Evolutionary conservation across 805 yeast species (phyloP), one percentile per base, ranked within the genome.

Genomic region (Pichia thaimueangensis): DNA sequence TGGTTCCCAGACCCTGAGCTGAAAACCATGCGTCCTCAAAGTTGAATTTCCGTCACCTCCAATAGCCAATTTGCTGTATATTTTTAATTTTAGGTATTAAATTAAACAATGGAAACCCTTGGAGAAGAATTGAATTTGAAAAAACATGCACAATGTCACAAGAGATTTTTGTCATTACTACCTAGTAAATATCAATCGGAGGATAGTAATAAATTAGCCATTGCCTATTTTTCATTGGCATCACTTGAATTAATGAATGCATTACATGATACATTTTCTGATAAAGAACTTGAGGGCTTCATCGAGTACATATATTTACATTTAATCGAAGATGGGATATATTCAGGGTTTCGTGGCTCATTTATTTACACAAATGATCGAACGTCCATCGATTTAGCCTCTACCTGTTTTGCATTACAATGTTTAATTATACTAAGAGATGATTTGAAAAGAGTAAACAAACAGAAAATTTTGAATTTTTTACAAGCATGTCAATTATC

Each of bases 391-490:
- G 82, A 78, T 49, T 59, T 86, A 6, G 75, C 91, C 0, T 77
- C 88, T 6, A 88, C 96, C 0, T 78, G 80, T 50, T 84, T 88
- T 63, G 89, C 86, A 2, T 59, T 88, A 27, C 71, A 76, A 28
- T 65, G 72, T 10, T 64, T 84, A 30, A 56, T 77, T 1, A 63
- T 75, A n/a, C 62, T 84, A 12, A 65, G 67, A 25, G 74, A 70
- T 38, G 69, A 68, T 39, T 63, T 67, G 25, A 33, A 45, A 13
- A 45, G 70, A 8, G 47, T 80, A 19, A 70, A 78, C 37, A 49
- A 60, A 13, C 36, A 34, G 2, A 62, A 60, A 42, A 59, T 86
- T n/a, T 67, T 76, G 70, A 49, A 51, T 5, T 83, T 80, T 58
- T 71, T 89, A 2, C 45, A 56, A 2, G 46, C 50, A 30, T 86